Conservation (phyloP, 768 basidiomycete species). For the Astraeus odoratus region DNA sequence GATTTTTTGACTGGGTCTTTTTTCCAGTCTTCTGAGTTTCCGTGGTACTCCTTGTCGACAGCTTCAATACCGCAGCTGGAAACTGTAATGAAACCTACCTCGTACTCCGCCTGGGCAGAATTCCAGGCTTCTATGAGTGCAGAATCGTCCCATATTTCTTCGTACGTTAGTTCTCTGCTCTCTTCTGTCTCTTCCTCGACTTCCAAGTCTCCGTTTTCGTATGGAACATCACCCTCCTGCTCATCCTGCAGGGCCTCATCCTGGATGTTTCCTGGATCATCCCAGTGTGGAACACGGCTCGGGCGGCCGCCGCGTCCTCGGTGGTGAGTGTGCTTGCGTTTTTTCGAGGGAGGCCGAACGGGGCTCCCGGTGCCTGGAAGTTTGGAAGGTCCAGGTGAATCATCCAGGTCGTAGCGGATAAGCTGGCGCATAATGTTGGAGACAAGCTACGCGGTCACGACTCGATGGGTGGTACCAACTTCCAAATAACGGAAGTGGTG, state of each 20-base stretch:
- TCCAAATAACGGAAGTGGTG: too few relatives aligned
- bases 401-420: conserved; percentile 23
- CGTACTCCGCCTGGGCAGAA: conserved; percentile 76
- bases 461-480: not conserved
- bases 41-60: conserved; percentile 49
- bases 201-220: conserved; percentile 18
- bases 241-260: conserved; percentile 29
- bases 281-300: conserved; percentile 35
- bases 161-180: conserved; percentile 57
- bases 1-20: conserved; percentile 62
- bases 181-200: conserved; percentile 36
- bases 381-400: conserved; percentile 7
- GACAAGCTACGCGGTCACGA: not conserved
- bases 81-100: conserved; percentile 32
- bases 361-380: not conserved
- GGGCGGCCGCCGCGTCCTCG: conserved; percentile 11
- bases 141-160: conserved; percentile 84
- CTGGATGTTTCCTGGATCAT: conserved; percentile 29
- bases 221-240: conserved; percentile 6
- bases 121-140: conserved; percentile 81
- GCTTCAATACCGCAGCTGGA: not conserved
- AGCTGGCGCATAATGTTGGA: conserved; percentile 20
- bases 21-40: conserved; percentile 66
- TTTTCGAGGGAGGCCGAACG: conserved; percentile 42
- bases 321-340: conserved; percentile 33